Conservation (phyloP, 169 alveolate species). For the Eimeria brunetti region DNA sequence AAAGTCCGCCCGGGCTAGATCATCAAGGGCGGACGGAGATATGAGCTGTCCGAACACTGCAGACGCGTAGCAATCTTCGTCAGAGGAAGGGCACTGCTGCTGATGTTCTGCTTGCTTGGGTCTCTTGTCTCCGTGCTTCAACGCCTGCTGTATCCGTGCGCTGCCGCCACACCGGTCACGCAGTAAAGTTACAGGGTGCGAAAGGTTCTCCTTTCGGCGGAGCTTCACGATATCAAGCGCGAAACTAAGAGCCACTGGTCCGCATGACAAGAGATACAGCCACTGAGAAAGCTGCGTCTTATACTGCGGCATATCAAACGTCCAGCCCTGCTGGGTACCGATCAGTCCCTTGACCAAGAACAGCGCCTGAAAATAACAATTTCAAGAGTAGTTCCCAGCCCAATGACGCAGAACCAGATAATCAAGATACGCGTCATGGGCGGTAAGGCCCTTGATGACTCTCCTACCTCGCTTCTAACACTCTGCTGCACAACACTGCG, state of each 20-base stretch:
- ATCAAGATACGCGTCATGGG: neutral
- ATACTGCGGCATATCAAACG: constrained; percentile 5
- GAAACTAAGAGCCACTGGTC: constrained; percentile 38
- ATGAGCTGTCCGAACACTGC: constrained; percentile 47
- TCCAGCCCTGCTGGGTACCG: constrained; percentile 12
- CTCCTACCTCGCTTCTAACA: neutral
- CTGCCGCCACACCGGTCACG: neutral
- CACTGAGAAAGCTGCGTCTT: constrained; percentile 24
- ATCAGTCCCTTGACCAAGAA: neutral
- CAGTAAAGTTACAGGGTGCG: neutral
- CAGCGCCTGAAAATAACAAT: neutral
- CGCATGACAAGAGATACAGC: constrained; percentile 44
- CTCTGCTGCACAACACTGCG: neutral
- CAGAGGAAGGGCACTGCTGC: neutral
- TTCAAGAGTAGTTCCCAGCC: neutral
- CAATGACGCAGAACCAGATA: neutral
- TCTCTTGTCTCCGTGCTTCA: neutral
- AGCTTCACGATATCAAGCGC: constrained; percentile 53
- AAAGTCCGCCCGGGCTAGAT: constrained; percentile 40
- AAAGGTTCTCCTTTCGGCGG: constrained; percentile 43
- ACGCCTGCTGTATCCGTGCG: neutral
- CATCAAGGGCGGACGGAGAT: constrained; percentile 56
- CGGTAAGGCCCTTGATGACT: neutral
- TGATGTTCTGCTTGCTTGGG: neutral
- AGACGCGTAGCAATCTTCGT: neutral